These are phyloP conservation scores for Phaffia rhodozyma DNA, from an alignment of 1,284 basidiomycete species.

Conservation along the genomic window DNA sequence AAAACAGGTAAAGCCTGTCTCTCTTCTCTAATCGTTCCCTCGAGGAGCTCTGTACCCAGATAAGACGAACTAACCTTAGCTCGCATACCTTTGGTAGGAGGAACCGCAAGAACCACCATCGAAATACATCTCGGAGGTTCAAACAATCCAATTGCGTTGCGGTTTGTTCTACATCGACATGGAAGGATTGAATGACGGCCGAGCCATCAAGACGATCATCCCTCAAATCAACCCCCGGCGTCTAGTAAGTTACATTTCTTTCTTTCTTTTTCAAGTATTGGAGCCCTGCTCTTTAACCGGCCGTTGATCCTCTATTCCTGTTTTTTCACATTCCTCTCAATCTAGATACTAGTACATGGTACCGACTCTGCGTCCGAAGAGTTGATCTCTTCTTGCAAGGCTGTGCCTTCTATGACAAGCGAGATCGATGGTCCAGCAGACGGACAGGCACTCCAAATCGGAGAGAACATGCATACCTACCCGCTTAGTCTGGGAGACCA, in stretches of 20 bases:
- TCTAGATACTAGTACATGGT: conserved; percentile 76
- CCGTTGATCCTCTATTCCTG: background rate
- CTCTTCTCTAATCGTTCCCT: background rate
- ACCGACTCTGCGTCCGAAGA: conserved; percentile 51
- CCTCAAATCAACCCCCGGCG: conserved; percentile 93
- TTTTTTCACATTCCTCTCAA: background rate
- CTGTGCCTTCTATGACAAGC: conserved; percentile 73
- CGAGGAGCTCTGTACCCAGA: background rate
- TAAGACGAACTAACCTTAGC: background rate
- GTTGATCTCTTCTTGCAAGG: conserved; percentile 64
- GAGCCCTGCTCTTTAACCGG: too few relatives aligned
- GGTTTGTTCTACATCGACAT: conserved; percentile 83
- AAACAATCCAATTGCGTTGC: conserved; percentile 69
- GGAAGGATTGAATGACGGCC: conserved; percentile 90
- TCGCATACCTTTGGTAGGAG: conserved; percentile 40
- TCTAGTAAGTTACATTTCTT: conserved; percentile 45
- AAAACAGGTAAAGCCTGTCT: conserved; percentile 45
- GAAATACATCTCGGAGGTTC: conserved; percentile 68
- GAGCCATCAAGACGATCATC: conserved; percentile 91
- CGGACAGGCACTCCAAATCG: conserved; percentile 71
- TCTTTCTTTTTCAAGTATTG: too few relatives aligned
- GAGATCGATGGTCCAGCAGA: conserved; percentile 71
- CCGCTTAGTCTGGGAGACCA: conserved; percentile 87
- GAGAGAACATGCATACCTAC: conserved; percentile 89
- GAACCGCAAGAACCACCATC: conserved; percentile 70